phyloP scores from a whole-genome alignment of 2,329 filamentous ascomycete species.

The Ceratocystis papillata region DNA sequence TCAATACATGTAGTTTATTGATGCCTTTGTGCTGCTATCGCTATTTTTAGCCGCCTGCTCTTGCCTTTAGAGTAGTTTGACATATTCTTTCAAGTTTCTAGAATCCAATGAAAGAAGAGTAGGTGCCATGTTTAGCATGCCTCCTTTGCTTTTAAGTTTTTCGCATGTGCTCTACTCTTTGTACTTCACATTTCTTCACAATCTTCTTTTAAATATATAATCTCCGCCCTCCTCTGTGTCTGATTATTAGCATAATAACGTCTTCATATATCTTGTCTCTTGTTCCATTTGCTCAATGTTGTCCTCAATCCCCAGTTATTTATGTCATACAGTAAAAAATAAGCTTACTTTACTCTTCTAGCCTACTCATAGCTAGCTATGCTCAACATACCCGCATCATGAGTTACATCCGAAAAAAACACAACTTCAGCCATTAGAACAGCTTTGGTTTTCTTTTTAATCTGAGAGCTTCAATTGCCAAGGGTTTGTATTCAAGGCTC shows the following conservation, averaged over 20 bases:
- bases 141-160: background rate
- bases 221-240: background rate
- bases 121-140: background rate
- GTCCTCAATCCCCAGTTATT: too few species aligned
- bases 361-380: too few species aligned
- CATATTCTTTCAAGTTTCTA: constrained; percentile 1
- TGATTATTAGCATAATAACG: background rate
- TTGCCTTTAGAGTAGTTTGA: background rate
- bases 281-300: too few species aligned
- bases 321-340: too few species aligned
- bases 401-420: too few species aligned
- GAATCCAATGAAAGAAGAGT: background rate
- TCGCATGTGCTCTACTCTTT: background rate
- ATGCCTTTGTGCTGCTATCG: background rate
- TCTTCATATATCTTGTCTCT: too few species aligned
- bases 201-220: background rate
- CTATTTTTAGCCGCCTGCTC: constrained; percentile 2
- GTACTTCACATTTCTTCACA: background rate
- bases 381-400: too few species aligned
- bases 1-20: background rate
- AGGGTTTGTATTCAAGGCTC: constrained; percentile 7
- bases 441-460: background rate
- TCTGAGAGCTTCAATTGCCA: background rate
- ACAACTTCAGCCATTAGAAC: background rate
- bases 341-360: too few species aligned